A percentile compares a stretch with the other conserved stretches of the same genome.
Conservation (phyloP, 2,329 filamentous ascomycete species). For the Alternaria sp. region DNA sequence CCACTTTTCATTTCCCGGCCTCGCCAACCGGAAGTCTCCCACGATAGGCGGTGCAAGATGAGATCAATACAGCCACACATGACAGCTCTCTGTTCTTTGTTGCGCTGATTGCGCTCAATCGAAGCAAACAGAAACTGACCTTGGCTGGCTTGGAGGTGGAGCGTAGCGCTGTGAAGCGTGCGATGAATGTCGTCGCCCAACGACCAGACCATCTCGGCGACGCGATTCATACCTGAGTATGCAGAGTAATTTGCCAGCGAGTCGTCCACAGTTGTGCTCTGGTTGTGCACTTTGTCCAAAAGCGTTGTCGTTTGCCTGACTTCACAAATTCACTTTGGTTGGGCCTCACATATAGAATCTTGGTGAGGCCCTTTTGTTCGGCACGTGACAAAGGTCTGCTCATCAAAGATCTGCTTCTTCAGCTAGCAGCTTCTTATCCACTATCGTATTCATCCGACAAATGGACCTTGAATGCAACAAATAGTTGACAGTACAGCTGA, state of each 20-base stretch:
- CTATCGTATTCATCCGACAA: background rate
- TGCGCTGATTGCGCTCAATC: slow-evolving; percentile 5
- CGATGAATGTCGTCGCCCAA: slow-evolving; percentile 19
- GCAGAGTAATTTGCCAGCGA: slow-evolving; percentile 6
- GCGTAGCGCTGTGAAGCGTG: slow-evolving; percentile 15
- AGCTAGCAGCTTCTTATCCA: background rate
- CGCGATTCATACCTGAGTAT: slow-evolving; percentile 3
- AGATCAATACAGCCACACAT: slow-evolving; percentile 35
- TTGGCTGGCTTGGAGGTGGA: slow-evolving; percentile 22
- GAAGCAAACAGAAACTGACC: slow-evolving; percentile 14
- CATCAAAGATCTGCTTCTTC: background rate
- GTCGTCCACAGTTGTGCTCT: slow-evolving; percentile 1
- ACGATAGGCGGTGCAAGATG: slow-evolving; percentile 27
- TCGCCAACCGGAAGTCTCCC: slow-evolving; percentile 32
- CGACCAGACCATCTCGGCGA: slow-evolving; percentile 4
- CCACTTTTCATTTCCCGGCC: slow-evolving; percentile 42
- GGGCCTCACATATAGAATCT: background rate
- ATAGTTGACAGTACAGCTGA: background rate
- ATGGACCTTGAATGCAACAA: background rate
- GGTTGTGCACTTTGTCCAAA: background rate
- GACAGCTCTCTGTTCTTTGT: slow-evolving; percentile 24
- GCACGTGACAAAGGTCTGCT: background rate
- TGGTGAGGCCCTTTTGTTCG: background rate
- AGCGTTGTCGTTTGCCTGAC: background rate
- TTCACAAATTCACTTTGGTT: background rate